Evolutionary conservation across 2,329 filamentous ascomycete species (phyloP), one percentile per base, ranked within the genome.

Genomic region (Alternaria infectoria): DNA sequence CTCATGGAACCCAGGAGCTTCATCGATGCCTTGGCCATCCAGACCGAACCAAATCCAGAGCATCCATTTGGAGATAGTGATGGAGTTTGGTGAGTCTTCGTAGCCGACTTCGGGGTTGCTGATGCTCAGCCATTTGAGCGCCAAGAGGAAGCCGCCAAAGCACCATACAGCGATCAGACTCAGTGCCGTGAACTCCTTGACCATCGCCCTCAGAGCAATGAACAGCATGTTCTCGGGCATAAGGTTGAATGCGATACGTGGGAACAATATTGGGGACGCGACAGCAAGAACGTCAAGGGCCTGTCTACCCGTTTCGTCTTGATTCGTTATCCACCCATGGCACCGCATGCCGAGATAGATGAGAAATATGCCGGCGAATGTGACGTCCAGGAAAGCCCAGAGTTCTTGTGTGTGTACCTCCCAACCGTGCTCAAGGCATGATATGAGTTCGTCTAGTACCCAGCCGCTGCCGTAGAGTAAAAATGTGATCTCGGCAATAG

Each of bases 1-100:
- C 84, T 88, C 88, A 80, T 96, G 92, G 74, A 96, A 93, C 61
- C 92, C 88, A 21, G 86, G 84, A 72, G 86, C 86, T 61, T 84
- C 81, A 65, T 86, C 81, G 36, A 88, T 86, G 2, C 86, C 85
- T 43, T 80, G 91, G 36, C 77, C 93, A 71, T 96, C 93, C 2
- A 96, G 86, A 3, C 93, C 93, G 74, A 96, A 96, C 93, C 93
- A 96, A 67, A 96, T 94, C 86, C 91, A 96, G 2, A 96, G 86
- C 92, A 96, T 95, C 93, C 93, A 96, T 79, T 94, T 93, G 47
- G 89, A 89, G 65, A 96, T 93, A 2, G 90, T 92, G 79, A 91
- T 81, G 5, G 89, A 79, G 55, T 86, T 82, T 57, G 91, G 88
- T 1, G 75, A 70, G 21, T 74, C 67, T 21, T 76, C 72, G 44